These are phyloP conservation scores for Mycena sp. DNA, from an alignment of 1,284 basidiomycete genomes.

Conservation along the genomic window DNA sequence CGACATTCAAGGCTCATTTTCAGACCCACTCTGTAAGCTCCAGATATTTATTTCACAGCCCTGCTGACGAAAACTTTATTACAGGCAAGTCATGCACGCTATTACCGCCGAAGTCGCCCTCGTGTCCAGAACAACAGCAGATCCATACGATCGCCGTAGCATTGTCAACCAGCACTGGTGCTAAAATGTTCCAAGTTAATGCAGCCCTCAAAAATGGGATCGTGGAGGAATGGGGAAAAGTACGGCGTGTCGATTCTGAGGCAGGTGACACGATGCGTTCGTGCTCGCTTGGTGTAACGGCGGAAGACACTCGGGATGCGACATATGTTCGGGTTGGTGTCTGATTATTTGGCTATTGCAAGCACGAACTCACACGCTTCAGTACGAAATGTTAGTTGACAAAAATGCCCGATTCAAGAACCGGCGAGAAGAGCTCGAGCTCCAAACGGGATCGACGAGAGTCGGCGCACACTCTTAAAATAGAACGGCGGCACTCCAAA, in stretches of 20 bases:
- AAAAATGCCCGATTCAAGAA: constrained; percentile 27
- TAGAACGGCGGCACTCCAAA: too few species aligned
- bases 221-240: too few species aligned
- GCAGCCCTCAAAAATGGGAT: too few species aligned
- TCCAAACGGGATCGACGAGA: too few species aligned
- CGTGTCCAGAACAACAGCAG: neutral
- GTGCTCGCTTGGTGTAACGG: constrained; percentile 15
- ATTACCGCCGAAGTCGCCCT: constrained; percentile 13
- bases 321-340: constrained; percentile 43
- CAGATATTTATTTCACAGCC: constrained; percentile 31
- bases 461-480: too few species aligned
- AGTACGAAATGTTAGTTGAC: constrained; percentile 43
- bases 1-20: neutral
- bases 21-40: constrained; percentile 21
- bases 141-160: constrained; percentile 16
- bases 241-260: constrained; percentile 35
- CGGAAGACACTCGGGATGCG: constrained; percentile 39
- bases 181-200: too few species aligned
- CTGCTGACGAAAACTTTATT: too few species aligned
- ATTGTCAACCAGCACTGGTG: constrained; percentile 24
- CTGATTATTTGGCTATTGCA: too few species aligned
- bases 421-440: too few species aligned
- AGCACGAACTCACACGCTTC: too few species aligned
- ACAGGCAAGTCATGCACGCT: constrained; percentile 29
- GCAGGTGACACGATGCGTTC: constrained; percentile 46